These are phyloP conservation scores for Rhynchosporium graminicola DNA, from an alignment of 2,329 filamentous ascomycete species.

Conservation along the genomic window DNA sequence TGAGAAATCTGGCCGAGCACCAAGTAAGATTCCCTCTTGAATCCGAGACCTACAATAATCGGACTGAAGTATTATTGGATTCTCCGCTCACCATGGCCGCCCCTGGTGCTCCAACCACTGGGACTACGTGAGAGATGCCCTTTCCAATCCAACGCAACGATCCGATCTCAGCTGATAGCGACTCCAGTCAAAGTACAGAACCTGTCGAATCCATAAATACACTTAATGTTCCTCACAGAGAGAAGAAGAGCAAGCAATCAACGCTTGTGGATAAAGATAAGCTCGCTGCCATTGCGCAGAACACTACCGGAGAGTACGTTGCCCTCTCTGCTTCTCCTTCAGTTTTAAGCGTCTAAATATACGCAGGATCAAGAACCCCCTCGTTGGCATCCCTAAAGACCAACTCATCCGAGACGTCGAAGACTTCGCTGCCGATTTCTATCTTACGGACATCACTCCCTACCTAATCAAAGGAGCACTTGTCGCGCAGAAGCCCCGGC, in stretches of 20 bases:
- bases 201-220: conserved; percentile 5
- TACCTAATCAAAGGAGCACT: conserved; percentile 70
- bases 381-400: conserved; percentile 55
- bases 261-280: conserved; percentile 29
- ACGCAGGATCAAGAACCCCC: conserved; percentile 54
- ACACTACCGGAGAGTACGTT: conserved; percentile 34
- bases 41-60: neutral
- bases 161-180: neutral
- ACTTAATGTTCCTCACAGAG: neutral
- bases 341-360: conserved; percentile 28
- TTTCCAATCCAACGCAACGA: neutral
- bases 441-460: conserved; percentile 57
- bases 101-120: neutral
- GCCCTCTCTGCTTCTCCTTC: neutral
- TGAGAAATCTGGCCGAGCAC: no score
- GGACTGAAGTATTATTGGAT: neutral
- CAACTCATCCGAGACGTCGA: conserved; percentile 56
- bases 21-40: neutral
- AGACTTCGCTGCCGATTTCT: conserved; percentile 60
- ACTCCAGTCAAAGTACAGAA: conserved; percentile 3
- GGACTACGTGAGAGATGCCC: conserved; percentile 5
- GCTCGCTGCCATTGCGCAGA: conserved; percentile 31
- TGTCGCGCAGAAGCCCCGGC: conserved; percentile 68
- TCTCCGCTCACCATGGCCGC: conserved; percentile 12
- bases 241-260: conserved; percentile 29